These are phyloP conservation scores for Hsuehochloa calcarea DNA, from an alignment of 176 grass and related monocot species.

Conservation along the genomic window DNA sequence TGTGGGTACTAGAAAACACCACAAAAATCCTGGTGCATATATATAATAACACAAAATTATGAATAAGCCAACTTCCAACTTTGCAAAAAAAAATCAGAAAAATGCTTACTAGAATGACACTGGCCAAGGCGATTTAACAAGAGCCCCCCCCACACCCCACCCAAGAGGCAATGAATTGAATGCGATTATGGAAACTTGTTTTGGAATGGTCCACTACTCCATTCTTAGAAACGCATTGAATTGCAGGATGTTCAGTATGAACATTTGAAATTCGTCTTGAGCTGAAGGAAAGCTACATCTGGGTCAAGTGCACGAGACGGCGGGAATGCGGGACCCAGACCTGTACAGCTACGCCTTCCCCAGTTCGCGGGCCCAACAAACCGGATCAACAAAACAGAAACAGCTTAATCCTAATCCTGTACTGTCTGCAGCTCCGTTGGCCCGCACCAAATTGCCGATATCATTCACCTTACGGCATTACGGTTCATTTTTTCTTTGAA, in stretches of 20 bases:
- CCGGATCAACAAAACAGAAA: conserved; percentile 16
- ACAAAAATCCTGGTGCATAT: background rate
- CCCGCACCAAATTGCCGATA: background rate
- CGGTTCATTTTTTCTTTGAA: background rate
- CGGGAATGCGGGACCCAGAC: background rate
- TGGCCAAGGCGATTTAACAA: background rate
- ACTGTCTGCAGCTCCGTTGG: background rate
- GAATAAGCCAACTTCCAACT: no score
- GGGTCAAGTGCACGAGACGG: background rate
- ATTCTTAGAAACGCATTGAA: background rate
- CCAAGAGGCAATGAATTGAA: background rate
- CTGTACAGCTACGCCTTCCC: background rate
- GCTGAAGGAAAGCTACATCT: background rate
- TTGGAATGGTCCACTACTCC: background rate
- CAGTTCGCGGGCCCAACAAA: background rate
- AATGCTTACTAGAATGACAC: no score
- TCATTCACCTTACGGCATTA: background rate
- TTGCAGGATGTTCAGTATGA: background rate
- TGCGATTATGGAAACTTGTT: background rate
- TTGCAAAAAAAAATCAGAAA: no score
- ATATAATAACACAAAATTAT: no score
- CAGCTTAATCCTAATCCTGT: background rate
- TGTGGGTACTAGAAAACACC: background rate
- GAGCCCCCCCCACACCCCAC: no score
- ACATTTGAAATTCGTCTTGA: conserved; percentile 8